Base-by-base conservation (phyloP, 345 rosid species). In the Excoecaria agallocha region DNA sequence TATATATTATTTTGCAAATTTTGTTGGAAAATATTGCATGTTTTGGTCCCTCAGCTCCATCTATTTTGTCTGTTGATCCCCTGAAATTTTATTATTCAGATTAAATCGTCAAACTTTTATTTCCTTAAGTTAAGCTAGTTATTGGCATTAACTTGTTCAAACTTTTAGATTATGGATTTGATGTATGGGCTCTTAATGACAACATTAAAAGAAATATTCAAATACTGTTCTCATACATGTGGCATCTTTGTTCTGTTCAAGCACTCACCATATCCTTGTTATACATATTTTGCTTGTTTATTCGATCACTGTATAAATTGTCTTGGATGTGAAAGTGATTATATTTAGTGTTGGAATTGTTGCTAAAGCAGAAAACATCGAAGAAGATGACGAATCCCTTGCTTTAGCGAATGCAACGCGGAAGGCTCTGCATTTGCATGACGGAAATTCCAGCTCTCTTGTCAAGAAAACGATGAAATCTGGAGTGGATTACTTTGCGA, bases 401-500 rank as follows among this genome's bases (percentile, higher is more conserved):
- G 89, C 96, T 19, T 82, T 95, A 80, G 92, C 80, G 24, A 86
- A 76, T 69, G 80, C 84, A 61, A 79, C 91, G 24, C 87, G 89
- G 78, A 95, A 84, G 81, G 91, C 88, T 66, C 76, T 95, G 83
- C 89, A 84, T 67, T 79, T 93, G 84, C 89, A 70, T 17, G 91
- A 86, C 48, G 75, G 62, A 71, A 78, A 75, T 67, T 78, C 82
- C 3, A 65, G 71, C 48, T 68, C 85, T 22, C 78, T 90, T 3
- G 41, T 72, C 81, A 93, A 83, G 83, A 88, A 86, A 78, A 82
- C 74, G 0, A 87, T 86, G 17, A 93, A 82, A 82, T 90, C 99
- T n/a, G 97, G 96, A 74, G 89, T 94, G 0, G 96, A 95, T 73
- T 91, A 81, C 81, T 91, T 88, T 5, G 58, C 89, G n/a, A 69